Percentiles rank a stretch among this genome's conserved stretches.
Evolutionary conservation across 192 early-diverging fungal species (phyloP).

Genomic region (Coemansia sp.): DNA sequence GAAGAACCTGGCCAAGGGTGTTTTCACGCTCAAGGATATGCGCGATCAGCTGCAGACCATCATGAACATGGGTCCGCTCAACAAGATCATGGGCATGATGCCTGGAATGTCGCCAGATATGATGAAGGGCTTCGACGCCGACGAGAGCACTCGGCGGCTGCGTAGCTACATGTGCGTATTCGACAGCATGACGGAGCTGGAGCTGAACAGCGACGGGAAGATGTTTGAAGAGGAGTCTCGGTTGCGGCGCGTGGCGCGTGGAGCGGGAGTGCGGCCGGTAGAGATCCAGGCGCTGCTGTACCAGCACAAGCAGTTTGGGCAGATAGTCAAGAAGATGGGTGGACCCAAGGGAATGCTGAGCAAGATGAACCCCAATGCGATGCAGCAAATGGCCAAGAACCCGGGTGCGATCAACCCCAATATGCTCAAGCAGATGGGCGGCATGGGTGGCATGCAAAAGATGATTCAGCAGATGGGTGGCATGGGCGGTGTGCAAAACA

Average conservation of each 20-base stretch:
- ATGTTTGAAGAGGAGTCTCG: slow-evolving; percentile 74
- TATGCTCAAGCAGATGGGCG: slow-evolving; percentile 80
- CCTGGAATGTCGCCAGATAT: slow-evolving; percentile 69
- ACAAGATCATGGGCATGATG: slow-evolving; percentile 86
- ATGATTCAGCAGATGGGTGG: slow-evolving; percentile 56
- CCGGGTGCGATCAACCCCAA: slow-evolving; percentile 61
- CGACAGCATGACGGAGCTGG: slow-evolving; percentile 91
- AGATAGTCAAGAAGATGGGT: slow-evolving; percentile 91
- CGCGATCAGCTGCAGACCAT: slow-evolving; percentile 90
- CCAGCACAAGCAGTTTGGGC: slow-evolving; percentile 75
- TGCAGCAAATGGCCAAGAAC: slow-evolving; percentile 64
- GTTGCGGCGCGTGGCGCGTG: slow-evolving; percentile 76
- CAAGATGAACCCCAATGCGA: slow-evolving; percentile 58
- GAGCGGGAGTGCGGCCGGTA: slow-evolving; percentile 75
- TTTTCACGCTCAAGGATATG: slow-evolving; percentile 92
- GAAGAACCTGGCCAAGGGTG: slow-evolving; percentile 84
- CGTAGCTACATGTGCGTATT: slow-evolving; percentile 86
- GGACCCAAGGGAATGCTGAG: slow-evolving; percentile 82
- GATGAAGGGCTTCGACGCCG: slow-evolving; percentile 57
- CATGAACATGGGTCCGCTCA: slow-evolving; percentile 85
- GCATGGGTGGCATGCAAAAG: slow-evolving; percentile 54
- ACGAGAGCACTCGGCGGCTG: slow-evolving; percentile 60
- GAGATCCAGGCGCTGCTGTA: slow-evolving; percentile 83
- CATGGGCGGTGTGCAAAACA: slow-evolving; percentile 57
- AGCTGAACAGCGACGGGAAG: slow-evolving; percentile 85